These are phyloP conservation scores for Starmerella lactis-condensi DNA, from an alignment of 805 yeast genomes.

Conservation along the genomic window DNA sequence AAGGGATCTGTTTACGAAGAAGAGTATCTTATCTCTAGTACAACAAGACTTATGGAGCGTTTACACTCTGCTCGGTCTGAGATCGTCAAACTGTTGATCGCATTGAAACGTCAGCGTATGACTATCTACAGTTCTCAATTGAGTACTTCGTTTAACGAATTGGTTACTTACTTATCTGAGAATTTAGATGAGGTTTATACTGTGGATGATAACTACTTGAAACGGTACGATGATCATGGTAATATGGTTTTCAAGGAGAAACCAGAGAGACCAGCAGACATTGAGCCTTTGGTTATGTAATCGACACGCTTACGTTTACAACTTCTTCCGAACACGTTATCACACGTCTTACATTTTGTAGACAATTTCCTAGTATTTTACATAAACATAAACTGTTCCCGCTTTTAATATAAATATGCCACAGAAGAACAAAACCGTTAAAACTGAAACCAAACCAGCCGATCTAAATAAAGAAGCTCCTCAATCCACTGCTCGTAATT, in stretches of 20 bases:
- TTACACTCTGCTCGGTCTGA: conserved; percentile 57
- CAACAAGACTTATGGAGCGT: conserved; percentile 74
- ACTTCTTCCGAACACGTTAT: too few relatives aligned
- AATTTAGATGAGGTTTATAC: conserved; percentile 58
- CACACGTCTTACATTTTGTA: too few relatives aligned
- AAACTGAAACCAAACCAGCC: too few relatives aligned
- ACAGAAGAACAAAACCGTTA: too few relatives aligned
- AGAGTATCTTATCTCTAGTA: conserved; percentile 74
- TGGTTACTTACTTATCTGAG: conserved; percentile 37
- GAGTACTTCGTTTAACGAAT: conserved; percentile 45
- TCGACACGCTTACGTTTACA: too few relatives aligned
- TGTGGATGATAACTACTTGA: conserved; percentile 70
- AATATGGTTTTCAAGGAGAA: conserved; percentile 46
- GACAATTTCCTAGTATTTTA: too few relatives aligned
- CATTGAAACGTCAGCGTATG: conserved; percentile 51
- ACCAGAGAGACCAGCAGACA: conserved; percentile 14
- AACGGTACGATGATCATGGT: conserved; percentile 77
- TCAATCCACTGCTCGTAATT: too few relatives aligned
- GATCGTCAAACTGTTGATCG: conserved; percentile 54
- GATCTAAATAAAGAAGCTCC: too few relatives aligned
- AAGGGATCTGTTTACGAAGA: conserved; percentile 96
- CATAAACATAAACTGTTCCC: too few relatives aligned
- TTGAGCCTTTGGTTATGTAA: conserved; percentile 4
- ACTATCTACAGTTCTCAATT: conserved; percentile 66
- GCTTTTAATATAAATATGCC: too few relatives aligned